These are phyloP conservation scores for Chiua sp. DNA, from an alignment of 1,284 basidiomycete species.

Conservation along the genomic window DNA sequence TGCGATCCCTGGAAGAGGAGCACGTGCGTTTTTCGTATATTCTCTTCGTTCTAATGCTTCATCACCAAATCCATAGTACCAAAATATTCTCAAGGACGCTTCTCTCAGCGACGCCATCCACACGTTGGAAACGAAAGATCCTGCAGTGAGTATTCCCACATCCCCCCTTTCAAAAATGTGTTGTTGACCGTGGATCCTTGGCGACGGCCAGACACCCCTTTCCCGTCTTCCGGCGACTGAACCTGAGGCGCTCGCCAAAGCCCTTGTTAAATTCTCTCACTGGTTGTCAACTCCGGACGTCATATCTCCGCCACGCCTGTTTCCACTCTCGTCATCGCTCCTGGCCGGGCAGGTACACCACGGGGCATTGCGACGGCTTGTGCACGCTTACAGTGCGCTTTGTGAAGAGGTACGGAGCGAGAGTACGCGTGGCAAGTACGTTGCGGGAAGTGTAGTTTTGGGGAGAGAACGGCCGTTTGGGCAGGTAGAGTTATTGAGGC, in stretches of 20 bases:
- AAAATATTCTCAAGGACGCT: conserved; percentile 72
- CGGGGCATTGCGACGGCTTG: conserved; percentile 70
- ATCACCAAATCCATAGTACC: conserved; percentile 55
- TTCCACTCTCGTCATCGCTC: conserved; percentile 70
- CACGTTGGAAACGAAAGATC: conserved; percentile 58
- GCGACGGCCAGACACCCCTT: conserved; percentile 65
- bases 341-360: conserved; percentile 78
- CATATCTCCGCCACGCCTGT: conserved; percentile 80
- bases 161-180: neutral
- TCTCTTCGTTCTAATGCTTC: neutral
- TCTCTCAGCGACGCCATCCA: conserved; percentile 72
- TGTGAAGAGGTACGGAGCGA: conserved; percentile 77
- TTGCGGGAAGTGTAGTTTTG: conserved; percentile 86
- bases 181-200: neutral
- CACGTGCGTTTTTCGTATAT: conserved; percentile 58
- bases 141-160: conserved; percentile 52
- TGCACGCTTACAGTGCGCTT: conserved; percentile 69
- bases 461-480: conserved; percentile 86
- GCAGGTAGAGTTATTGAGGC: conserved; percentile 69
- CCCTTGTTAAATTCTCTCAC: conserved; percentile 63
- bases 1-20: conserved; percentile 74
- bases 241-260: conserved; percentile 55
- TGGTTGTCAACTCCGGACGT: conserved; percentile 75
- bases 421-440: conserved; percentile 68
- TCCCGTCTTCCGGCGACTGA: conserved; percentile 66